Evolutionary conservation across 495 filamentous ascomycete genomes (phyloP).

Genomic region (Glutinoglossum americanum): DNA sequence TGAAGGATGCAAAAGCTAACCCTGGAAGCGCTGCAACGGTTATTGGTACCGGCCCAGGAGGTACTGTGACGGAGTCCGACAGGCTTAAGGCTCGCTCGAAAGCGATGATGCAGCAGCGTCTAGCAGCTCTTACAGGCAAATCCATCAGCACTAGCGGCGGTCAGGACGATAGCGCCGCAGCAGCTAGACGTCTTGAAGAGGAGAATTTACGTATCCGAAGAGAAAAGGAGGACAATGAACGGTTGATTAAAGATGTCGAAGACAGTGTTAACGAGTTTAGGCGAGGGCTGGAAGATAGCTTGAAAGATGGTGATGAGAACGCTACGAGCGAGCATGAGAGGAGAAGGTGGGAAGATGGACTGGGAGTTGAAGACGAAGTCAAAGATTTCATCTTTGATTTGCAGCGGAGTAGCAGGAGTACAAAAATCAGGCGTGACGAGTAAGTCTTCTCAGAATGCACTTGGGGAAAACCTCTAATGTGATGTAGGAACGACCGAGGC

Average conservation of each 20-base stretch:
- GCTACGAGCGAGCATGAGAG: slow-evolving; percentile 64
- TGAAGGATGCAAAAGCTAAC: slow-evolving; percentile 82
- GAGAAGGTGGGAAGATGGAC: slow-evolving; percentile 85
- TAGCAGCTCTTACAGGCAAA: slow-evolving; percentile 75
- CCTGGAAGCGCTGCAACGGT: slow-evolving; percentile 65
- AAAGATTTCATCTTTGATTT: slow-evolving; percentile 95
- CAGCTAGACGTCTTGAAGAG: slow-evolving; percentile 62
- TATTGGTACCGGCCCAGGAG: slow-evolving; percentile 84
- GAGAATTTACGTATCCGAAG: slow-evolving; percentile 60
- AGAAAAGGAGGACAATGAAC: slow-evolving; percentile 82
- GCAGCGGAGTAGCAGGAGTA: slow-evolving; percentile 58
- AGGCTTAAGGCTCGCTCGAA: slow-evolving; percentile 84
- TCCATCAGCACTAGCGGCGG: slow-evolving; percentile 38
- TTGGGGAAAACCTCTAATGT: slow-evolving; percentile 5
- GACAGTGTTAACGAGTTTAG: slow-evolving; percentile 87
- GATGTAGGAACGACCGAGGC: background rate
- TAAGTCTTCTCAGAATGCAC: slow-evolving; percentile 17
- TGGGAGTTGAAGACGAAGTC: slow-evolving; percentile 91
- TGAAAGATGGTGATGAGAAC: slow-evolving; percentile 60
- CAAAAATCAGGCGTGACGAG: slow-evolving; percentile 57
- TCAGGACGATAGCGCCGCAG: slow-evolving; percentile 39
- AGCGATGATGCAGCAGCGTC: slow-evolving; percentile 94
- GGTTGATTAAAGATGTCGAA: slow-evolving; percentile 91
- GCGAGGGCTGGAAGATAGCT: slow-evolving; percentile 57
- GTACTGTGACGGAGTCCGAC: slow-evolving; percentile 79